Evolutionary conservation across 2,329 filamentous ascomycete genomes (phyloP).

Genomic region (Alternaria metachromatica): DNA sequence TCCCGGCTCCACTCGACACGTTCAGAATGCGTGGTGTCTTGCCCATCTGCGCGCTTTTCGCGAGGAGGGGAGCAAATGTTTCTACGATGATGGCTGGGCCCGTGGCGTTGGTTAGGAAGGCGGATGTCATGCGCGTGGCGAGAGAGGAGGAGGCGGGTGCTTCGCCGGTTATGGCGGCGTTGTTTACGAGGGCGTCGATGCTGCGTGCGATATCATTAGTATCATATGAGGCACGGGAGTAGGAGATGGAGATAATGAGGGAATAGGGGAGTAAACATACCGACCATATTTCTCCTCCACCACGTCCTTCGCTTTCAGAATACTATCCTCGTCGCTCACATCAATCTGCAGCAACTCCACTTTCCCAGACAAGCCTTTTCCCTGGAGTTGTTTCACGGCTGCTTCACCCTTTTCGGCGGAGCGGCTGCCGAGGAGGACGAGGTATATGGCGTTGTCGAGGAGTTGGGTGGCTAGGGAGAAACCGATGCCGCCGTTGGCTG

Average conservation of each 20-base stretch:
- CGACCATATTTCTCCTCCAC: slow-evolving; percentile 34
- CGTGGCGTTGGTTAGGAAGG: slow-evolving; percentile 31
- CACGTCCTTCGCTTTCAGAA: slow-evolving; percentile 43
- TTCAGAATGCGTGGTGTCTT: slow-evolving; percentile 39
- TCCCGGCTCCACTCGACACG: slow-evolving; percentile 39
- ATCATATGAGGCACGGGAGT: no score
- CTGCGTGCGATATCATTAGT: not conserved
- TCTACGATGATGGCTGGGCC: slow-evolving; percentile 18
- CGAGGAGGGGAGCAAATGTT: slow-evolving; percentile 20
- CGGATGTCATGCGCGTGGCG: slow-evolving; percentile 26
- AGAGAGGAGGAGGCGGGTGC: not conserved
- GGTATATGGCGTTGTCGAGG: slow-evolving; percentile 42
- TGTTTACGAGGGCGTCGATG: slow-evolving; percentile 49
- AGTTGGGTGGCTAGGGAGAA: slow-evolving; percentile 52
- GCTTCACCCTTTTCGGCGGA: slow-evolving; percentile 30
- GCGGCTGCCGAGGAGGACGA: slow-evolving; percentile 27
- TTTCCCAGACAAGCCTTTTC: slow-evolving; percentile 24
- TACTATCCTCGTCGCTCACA: slow-evolving; percentile 50
- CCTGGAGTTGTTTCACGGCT: slow-evolving; percentile 27
- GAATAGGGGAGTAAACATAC: not conserved
- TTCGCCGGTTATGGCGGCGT: slow-evolving; percentile 38
- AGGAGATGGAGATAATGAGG: no score
- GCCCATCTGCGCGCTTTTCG: slow-evolving; percentile 13
- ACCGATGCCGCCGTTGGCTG: slow-evolving; percentile 57
- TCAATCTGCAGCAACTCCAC: slow-evolving; percentile 52